Evolutionary conservation across 2,329 filamentous ascomycete genomes (phyloP), one percentile per base, ranked within the genome.

Genomic region (Pseudogymnoascus sp.): DNA sequence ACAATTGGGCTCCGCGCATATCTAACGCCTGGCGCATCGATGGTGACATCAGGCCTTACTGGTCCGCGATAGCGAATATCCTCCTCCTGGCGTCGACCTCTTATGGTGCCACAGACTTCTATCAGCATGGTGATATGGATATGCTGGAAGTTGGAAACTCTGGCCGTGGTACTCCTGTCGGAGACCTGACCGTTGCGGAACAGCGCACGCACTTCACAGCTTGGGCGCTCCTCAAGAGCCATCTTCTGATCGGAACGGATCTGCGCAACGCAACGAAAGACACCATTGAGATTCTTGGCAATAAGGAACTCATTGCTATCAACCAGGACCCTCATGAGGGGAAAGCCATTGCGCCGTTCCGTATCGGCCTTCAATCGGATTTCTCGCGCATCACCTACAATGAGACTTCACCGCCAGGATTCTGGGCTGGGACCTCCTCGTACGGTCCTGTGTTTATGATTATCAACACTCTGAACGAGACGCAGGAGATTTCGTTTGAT

Each of bases 161-260:
- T n/a, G 68, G 66, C 7, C 66, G 67, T 43, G 69, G 69, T 7
- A 64, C 62, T 6, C 69, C 69, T 1, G 38, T 67, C 2, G 53
- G 57, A 0, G 68, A 68, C 0, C 64, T 75, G 3, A 65, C 69
- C 0, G 65, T 63, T 0, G 66, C 62, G 1, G 72, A 75, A 57
- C 70, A 68, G 0, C 61, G 61, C 18, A 68, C 69, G 0, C 73
- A 75, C 61, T 75, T 75, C 61, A 71, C 71, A 1, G 61, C 74
- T 18, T 75, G 73, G 74, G 69, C 70, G 41, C 70, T 75, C 7
- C 39, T 72, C 30, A 75, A 75, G 61, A 35, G 28, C 4, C 59
- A 53, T 5, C 59, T 61, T 22, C 33, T 61, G 7, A 61, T 61
- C n/a, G 59, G 59, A 30, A 61, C 41, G 3, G 59, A 61, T 11